Evolutionary conservation across 1,284 basidiomycete species (phyloP), one percentile per base, ranked within the genome.

Genomic region (Ustilago xerochloae): DNA sequence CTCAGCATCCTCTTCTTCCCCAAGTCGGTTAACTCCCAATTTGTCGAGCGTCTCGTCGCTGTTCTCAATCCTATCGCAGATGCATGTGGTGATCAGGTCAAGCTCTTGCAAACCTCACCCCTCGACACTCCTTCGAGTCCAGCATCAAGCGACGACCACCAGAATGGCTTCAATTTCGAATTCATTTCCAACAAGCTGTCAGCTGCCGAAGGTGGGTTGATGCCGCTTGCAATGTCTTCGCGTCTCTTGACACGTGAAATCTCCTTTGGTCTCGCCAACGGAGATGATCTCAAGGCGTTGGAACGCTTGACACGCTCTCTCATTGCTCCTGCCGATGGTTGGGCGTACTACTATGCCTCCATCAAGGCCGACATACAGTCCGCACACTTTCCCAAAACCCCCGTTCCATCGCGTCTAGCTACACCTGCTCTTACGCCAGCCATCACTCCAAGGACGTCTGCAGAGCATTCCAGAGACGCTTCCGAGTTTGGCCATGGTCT

Each of bases 171-270:
- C 47, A 64, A 77, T 15, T 79, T 80, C 28, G 58, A 70, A 3
- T 35, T 63, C 7, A 69, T 78, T 45, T 56, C 60, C 7, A 60
- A 68, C 49, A 63, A 63, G 2, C 86, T 90, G 0, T 81, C 84
- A 15, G 85, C 87, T 61, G 87, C 89, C 12, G 91, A 92, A 79
- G 86, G 84, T 1, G 87, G 85, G 3, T 85, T 92, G 1, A 84
- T 88, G 16, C 87, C 88, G 0, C 85, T 92, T 1, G 87, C 88
- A 6, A 87, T 88, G 6, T 86, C 89, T 0, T 86, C 87, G 0
- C 86, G 89, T 4, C 85, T 92, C 1, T 85, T 92, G 28, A 86
- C 85, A 33, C 87, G 88, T 29, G 91, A 93, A 75, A 81, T 92
- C 28, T 87, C 89, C 20, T 92, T 89, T 78, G 87, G 87, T 2